These are phyloP conservation scores for Coprinopsis strossmayeri DNA, from an alignment of 768 basidiomycete genomes.

Conservation along the genomic window DNA sequence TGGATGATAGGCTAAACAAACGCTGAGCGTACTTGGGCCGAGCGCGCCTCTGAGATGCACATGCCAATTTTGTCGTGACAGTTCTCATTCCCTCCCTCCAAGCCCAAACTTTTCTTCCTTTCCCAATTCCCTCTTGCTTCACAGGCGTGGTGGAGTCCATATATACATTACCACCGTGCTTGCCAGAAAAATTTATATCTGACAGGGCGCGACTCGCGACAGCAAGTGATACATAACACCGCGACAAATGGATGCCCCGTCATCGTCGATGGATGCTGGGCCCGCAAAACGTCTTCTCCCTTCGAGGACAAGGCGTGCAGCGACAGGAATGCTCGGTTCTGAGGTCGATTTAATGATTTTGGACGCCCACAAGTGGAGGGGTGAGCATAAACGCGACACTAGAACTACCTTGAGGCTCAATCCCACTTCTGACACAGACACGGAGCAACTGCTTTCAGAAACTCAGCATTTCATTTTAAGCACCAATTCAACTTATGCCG, in stretches of 20 bases:
- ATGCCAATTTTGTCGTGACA: not conserved
- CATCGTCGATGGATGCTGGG: constrained; percentile 30
- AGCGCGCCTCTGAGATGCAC: not conserved
- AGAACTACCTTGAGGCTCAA: not conserved
- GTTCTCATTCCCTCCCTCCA: not conserved
- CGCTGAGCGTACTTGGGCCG: not conserved
- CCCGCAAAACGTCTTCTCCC: constrained; percentile 78
- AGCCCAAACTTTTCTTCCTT: not conserved
- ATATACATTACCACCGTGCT: no score
- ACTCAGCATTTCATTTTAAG: constrained; percentile 65
- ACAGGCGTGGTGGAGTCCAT: not conserved
- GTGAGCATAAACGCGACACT: constrained; percentile 36
- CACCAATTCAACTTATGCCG: constrained; percentile 54
- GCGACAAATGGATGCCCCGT: constrained; percentile 30
- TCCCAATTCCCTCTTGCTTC: not conserved
- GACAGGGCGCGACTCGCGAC: constrained; percentile 2
- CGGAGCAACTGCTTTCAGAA: constrained; percentile 63
- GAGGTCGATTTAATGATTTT: constrained; percentile 81
- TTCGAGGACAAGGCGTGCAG: constrained; percentile 72
- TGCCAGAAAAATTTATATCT: no score
- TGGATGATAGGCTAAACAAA: not conserved
- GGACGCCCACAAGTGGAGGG: constrained; percentile 70
- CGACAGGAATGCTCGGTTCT: constrained; percentile 72
- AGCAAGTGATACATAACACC: not conserved
- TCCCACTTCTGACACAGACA: constrained; percentile 39